phyloP scores from a whole-genome alignment of 345 rosid species.

The Murraya koenigii region DNA sequence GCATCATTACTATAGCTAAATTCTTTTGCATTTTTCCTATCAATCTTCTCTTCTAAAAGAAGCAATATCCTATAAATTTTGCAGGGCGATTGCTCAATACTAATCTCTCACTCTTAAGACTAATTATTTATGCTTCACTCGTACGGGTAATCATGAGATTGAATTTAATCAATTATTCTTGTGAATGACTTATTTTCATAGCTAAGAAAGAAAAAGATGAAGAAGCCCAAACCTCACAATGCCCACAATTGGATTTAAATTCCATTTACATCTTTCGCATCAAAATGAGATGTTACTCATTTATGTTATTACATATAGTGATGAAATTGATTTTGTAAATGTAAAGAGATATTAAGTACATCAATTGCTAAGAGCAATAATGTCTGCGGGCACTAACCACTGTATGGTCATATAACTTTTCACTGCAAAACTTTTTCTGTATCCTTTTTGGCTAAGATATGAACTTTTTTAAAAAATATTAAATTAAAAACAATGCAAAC shows the following conservation, averaged over 20 bases:
- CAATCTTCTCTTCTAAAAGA: constrained; percentile 30
- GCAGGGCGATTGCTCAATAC: not conserved
- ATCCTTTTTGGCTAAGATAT: not conserved
- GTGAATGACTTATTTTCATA: not conserved
- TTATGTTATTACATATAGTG: not conserved
- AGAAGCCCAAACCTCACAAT: not conserved
- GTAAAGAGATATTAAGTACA: not conserved
- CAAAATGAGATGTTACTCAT: not conserved
- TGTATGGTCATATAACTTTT: not conserved
- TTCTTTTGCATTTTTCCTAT: constrained; percentile 30
- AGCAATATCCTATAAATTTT: constrained; percentile 5
- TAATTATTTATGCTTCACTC: not conserved
- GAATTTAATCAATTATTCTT: not conserved
- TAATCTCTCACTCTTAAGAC: not conserved
- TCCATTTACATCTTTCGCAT: not conserved
- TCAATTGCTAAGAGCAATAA: not conserved
- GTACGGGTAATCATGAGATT: not conserved
- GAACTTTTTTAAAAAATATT: not conserved
- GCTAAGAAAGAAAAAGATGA: not conserved
- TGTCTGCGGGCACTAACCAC: constrained; percentile 7
- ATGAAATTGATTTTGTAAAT: not conserved
- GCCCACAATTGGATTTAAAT: not conserved
- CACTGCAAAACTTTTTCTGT: not conserved
- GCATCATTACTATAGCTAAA: constrained; percentile 20
- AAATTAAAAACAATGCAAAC: not conserved